These are phyloP conservation scores for Lavandula angustifolia DNA, from an alignment of 257 asterid genomes.

Conservation along the genomic window DNA sequence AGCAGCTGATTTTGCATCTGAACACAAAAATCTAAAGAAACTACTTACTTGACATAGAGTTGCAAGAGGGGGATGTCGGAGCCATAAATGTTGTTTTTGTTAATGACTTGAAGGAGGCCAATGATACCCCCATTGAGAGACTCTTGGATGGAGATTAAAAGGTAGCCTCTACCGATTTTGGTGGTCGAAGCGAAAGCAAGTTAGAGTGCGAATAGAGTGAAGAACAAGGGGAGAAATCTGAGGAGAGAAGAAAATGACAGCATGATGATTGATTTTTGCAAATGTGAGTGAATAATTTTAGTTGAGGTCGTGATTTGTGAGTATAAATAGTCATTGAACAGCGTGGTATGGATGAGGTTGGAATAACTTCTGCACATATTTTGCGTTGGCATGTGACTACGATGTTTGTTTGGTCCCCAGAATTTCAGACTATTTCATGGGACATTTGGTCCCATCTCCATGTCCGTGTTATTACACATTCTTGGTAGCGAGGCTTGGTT, in stretches of 20 bases:
- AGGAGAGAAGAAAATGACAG: conserved; percentile 25
- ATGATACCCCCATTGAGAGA: conserved; percentile 64
- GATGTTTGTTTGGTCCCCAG: conserved; percentile 54
- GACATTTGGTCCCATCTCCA: neutral
- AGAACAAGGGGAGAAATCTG: conserved; percentile 26
- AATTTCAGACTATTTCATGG: neutral
- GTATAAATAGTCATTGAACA: conserved; percentile 22
- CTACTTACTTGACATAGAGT: conserved; percentile 75
- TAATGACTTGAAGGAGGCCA: conserved; percentile 68
- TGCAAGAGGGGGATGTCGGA: conserved; percentile 78
- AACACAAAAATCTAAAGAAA: neutral
- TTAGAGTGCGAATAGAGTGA: conserved; percentile 31
- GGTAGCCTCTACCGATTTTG: conserved; percentile 75
- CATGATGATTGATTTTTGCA: conserved; percentile 23
- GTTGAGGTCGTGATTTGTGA: neutral
- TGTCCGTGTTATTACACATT: neutral
- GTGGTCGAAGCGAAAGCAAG: conserved; percentile 34
- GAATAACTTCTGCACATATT: conserved; percentile 1
- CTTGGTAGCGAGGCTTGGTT: no score
- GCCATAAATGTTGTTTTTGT: conserved; percentile 62
- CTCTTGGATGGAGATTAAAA: conserved; percentile 57
- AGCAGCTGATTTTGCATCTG: no score
- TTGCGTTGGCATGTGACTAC: conserved; percentile 50
- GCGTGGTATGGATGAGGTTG: conserved; percentile 22
- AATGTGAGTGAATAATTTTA: neutral